Conservation (phyloP, 441 rosid genomes). For the Populus hybrid region DNA sequence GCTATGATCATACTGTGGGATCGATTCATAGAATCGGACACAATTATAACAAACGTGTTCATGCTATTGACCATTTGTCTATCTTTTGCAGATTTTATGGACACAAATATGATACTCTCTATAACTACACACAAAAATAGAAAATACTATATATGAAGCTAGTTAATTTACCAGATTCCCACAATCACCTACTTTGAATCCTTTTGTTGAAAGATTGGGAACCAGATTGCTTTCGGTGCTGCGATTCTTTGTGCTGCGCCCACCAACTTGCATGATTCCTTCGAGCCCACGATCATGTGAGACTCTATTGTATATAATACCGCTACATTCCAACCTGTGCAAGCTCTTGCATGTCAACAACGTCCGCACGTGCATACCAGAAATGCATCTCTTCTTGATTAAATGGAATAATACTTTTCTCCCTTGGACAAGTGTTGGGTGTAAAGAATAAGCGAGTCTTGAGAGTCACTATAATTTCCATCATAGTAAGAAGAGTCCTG, state of each 20-base stretch:
- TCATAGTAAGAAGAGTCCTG: background rate
- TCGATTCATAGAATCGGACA: background rate
- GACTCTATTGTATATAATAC: slow-evolving; percentile 1
- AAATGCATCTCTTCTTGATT: background rate
- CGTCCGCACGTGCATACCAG: slow-evolving; percentile 4
- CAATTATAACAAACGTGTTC: background rate
- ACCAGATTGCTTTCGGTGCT: slow-evolving; percentile 47
- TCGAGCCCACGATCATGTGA: slow-evolving; percentile 15
- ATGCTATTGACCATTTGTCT: slow-evolving; percentile 19
- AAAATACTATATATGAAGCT: background rate
- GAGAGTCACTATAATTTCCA: background rate
- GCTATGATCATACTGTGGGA: background rate
- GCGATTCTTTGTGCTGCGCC: slow-evolving; percentile 34
- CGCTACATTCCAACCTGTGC: slow-evolving; percentile 1
- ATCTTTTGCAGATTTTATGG: slow-evolving; percentile 20
- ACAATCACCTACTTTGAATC: slow-evolving; percentile 36
- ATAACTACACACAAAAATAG: slow-evolving; percentile 3
- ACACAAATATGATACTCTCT: slow-evolving; percentile 2
- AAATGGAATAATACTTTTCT: background rate
- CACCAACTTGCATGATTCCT: slow-evolving; percentile 45
- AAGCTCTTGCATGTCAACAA: slow-evolving; percentile 8
- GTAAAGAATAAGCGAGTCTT: background rate
- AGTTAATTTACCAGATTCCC: slow-evolving; percentile 41
- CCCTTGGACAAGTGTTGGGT: background rate
- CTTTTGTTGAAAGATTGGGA: slow-evolving; percentile 35